Conservation (phyloP, 352 stramenopile genomes). For the Globisporangium sylvaticum region DNA sequence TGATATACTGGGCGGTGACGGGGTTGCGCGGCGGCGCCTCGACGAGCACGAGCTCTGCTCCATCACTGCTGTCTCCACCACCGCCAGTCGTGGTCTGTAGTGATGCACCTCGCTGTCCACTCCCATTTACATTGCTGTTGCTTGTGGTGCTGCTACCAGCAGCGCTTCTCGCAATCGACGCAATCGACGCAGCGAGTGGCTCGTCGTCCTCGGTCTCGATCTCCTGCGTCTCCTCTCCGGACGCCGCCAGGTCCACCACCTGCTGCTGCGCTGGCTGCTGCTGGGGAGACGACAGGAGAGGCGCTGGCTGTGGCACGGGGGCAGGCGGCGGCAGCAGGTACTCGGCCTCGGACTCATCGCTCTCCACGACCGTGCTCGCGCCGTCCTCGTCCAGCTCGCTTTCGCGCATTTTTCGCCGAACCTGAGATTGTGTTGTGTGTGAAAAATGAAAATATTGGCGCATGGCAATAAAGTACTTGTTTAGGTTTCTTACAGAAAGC, state of each 20-base stretch:
- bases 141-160: not conserved
- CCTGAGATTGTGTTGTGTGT: no score
- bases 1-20: not conserved
- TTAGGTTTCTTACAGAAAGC: not conserved
- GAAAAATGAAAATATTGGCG: not conserved
- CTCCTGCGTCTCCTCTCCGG: constrained; percentile 1
- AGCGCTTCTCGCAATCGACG: not conserved
- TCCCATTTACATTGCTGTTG: not conserved
- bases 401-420: not conserved
- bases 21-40: not conserved
- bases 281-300: not conserved
- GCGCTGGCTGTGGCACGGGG: not conserved
- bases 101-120: not conserved
- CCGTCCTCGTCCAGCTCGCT: not conserved
- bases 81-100: not conserved
- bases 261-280: not conserved
- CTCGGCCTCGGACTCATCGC: not conserved
- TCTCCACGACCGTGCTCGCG: not conserved
- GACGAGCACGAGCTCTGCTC: not conserved
- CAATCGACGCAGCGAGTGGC: not conserved
- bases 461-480: not conserved
- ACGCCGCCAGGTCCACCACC: not conserved
- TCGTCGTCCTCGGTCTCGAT: constrained; percentile 3
- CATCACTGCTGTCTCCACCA: not conserved
- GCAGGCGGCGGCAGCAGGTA: not conserved